A percentile compares a stretch with the other conserved stretches of the same genome.
These are phyloP conservation scores for Rosa rugosa DNA, from an alignment of 306 rosid species.

Conservation along the genomic window DNA sequence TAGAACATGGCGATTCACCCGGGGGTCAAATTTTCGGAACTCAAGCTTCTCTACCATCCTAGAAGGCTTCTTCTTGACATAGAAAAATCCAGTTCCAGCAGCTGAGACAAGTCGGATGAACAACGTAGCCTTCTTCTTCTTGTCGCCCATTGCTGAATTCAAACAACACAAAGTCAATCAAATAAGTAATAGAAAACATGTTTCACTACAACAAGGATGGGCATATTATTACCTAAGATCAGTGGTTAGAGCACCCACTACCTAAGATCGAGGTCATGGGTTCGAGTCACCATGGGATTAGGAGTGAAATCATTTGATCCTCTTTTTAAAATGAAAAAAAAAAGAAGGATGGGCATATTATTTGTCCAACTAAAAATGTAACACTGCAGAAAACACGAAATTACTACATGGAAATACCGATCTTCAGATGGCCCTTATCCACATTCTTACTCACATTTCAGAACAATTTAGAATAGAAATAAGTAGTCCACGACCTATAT, in stretches of 20 bases:
- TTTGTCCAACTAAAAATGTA: background rate
- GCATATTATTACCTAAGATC: background rate
- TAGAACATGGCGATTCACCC: constrained; percentile 85
- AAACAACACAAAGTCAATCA: constrained; percentile 5
- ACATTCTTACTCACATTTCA: background rate
- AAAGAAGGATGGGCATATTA: background rate
- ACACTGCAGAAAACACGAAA: background rate
- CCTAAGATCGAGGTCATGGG: too few relatives aligned
- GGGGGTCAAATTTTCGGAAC: constrained; percentile 81
- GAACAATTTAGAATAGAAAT: background rate
- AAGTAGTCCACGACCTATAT: background rate
- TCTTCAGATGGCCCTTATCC: background rate
- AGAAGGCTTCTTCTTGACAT: constrained; percentile 90
- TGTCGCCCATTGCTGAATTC: constrained; percentile 70
- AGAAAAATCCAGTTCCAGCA: constrained; percentile 95
- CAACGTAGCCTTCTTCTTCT: constrained; percentile 85
- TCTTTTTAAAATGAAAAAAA: too few relatives aligned
- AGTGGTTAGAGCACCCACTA: too few relatives aligned
- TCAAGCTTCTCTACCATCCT: constrained; percentile 80
- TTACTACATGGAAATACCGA: background rate
- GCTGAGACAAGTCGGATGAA: constrained; percentile 84
- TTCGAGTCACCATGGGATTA: too few relatives aligned
- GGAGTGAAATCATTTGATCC: too few relatives aligned
- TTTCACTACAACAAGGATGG: background rate
- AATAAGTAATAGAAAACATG: constrained; percentile 7